Base-by-base conservation (phyloP, 306 rosid species). In the Prunus mume region DNA sequence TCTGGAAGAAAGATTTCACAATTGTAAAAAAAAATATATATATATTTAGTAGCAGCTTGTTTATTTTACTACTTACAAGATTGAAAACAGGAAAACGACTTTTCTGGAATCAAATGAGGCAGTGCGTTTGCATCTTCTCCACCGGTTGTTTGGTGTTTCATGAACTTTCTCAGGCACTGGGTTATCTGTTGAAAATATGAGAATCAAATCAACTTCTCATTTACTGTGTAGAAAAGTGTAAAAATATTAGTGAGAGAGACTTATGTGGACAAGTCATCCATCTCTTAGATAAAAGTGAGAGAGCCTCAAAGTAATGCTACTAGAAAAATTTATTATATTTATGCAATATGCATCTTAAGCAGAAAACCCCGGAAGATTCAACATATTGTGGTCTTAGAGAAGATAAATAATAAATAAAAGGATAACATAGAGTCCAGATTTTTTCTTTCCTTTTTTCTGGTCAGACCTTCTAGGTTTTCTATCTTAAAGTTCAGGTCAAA, bases 41-140 rank as follows among this genome's bases (percentile, higher is more conserved):
- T 22, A 22, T 22, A 22, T 22, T 60, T 60, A 60, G 13, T 49
- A 60, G 38, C 38, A 60, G 65, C 38, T 60, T 13, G 18, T 60
- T 25, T 56, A 25, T 56, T 56, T 56, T 20, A 56, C 62, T 56
- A 56, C 97, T 93, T 84, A 93, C 97, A 91, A 69, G 86, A 93
- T 67, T 74, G 98, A 93, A 88, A 93, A 93, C 50, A 90, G 93
- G 72, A 93, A 85, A 55, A 95, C 97, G 5, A 90, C 87, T 86
- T 90, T 91, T 89, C 97, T 85, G 67, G 98, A 93, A 81, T 90
- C 91, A 51, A 93, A 83, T n/a, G 93, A 93, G 78, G 96, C 85
- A 60, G 86, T 72, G 51, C 96, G 91, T 84, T 87, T 90, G 78
- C 85, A 91, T 88, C 88, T 88, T 85, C 96, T 90, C 90, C 93